phyloP scores from a whole-genome alignment of 345 rosid species.

The Abelmoschus esculentus region DNA sequence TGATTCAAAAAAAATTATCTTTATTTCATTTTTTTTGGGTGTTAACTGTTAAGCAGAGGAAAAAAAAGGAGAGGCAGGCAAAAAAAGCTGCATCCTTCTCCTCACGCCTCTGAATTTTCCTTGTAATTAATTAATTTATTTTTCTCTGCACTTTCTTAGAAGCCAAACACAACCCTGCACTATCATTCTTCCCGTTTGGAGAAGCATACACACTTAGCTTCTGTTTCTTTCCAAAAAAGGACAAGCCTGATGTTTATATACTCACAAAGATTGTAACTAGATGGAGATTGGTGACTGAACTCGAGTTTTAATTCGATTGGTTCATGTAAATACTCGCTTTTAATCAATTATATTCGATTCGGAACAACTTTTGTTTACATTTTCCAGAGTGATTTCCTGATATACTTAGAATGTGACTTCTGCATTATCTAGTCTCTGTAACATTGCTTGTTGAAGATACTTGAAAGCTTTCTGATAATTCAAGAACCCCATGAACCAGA shows the following conservation, averaged over 20 bases:
- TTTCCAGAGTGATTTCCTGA: neutral
- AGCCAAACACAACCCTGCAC: constrained; percentile 24
- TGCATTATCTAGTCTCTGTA: constrained; percentile 18
- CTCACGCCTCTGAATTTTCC: constrained; percentile 28
- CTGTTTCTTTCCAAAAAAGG: neutral
- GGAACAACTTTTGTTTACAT: constrained; percentile 4
- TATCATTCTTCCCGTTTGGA: constrained; percentile 8
- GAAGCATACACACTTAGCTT: constrained; percentile 7
- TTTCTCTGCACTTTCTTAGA: constrained; percentile 28
- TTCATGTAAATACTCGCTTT: neutral
- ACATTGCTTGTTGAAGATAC: constrained; percentile 43
- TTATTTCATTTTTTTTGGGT: no score
- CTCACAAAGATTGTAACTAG: neutral
- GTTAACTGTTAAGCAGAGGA: constrained; percentile 28
- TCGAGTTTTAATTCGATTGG: neutral
- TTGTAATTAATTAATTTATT: neutral
- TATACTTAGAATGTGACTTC: constrained; percentile 11
- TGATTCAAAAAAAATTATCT: no score
- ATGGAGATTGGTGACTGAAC: neutral
- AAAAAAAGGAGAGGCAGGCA: constrained; percentile 5
- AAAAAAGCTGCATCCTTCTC: constrained; percentile 46
- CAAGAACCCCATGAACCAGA: constrained; percentile 92
- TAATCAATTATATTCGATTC: neutral
- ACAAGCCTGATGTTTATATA: neutral
- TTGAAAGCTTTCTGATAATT: constrained; percentile 64